A percentile compares a stretch with the other conserved stretches of the same genome.
phyloP scores from a whole-genome alignment of 1,284 basidiomycete genomes.

The Puccinia horiana region DNA sequence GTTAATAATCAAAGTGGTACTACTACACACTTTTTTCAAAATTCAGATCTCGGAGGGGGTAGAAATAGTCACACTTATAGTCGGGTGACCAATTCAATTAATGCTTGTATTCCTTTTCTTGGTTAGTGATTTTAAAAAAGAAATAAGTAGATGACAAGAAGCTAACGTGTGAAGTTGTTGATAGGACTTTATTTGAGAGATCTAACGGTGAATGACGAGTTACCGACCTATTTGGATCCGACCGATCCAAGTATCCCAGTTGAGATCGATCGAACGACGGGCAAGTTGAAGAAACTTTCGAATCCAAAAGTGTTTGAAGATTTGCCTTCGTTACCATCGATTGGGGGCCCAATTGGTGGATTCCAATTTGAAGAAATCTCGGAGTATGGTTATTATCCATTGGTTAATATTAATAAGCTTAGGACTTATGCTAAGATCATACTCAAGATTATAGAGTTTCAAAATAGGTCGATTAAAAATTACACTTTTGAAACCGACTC shows the following conservation, averaged over 20 bases:
- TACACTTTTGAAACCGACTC: slow-evolving; percentile 70
- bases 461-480: slow-evolving; percentile 70
- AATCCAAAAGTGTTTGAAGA: slow-evolving; percentile 73
- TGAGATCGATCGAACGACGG: slow-evolving; percentile 66
- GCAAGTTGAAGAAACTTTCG: slow-evolving; percentile 68
- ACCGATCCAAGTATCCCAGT: slow-evolving; percentile 70
- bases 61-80: slow-evolving; percentile 4
- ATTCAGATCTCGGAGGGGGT: background rate
- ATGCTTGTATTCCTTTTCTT: slow-evolving; percentile 47
- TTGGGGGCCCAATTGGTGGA: background rate
- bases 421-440: slow-evolving; percentile 74
- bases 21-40: background rate
- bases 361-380: slow-evolving; percentile 63
- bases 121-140: slow-evolving; percentile 6
- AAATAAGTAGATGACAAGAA: background rate
- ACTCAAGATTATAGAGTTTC: slow-evolving; percentile 73
- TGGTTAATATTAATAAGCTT: slow-evolving; percentile 85
- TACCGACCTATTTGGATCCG: slow-evolving; percentile 80
- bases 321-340: slow-evolving; percentile 61
- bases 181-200: slow-evolving; percentile 76
- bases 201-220: slow-evolving; percentile 67
- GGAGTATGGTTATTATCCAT: slow-evolving; percentile 65
- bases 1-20: background rate
- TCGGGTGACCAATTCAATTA: background rate
- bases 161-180: background rate